Conservation (phyloP, 2,329 filamentous ascomycete genomes). For the Fusarium dimerum region DNA sequence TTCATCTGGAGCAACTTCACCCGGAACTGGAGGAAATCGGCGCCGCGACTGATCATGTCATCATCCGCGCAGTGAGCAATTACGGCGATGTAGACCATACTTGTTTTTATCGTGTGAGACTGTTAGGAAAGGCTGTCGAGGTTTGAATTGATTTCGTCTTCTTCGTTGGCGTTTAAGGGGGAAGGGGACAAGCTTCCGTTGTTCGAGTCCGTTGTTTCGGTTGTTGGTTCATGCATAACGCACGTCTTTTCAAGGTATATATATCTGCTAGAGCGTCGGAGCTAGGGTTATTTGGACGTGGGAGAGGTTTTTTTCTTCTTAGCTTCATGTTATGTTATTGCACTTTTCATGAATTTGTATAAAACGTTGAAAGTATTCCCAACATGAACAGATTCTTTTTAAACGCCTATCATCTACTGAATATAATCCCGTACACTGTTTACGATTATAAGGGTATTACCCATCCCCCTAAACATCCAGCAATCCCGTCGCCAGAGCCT, state of each 20-base stretch:
- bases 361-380: too few species aligned
- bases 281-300: too few species aligned
- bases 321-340: too few species aligned
- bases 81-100: slow-evolving; percentile 60
- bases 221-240: too few species aligned
- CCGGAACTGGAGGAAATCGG: slow-evolving; percentile 49
- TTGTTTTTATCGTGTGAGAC: slow-evolving; percentile 64
- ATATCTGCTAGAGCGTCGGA: neutral
- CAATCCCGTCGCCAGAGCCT: slow-evolving; percentile 73
- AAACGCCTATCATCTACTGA: too few species aligned
- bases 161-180: slow-evolving; percentile 5
- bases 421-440: neutral
- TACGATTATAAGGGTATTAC: slow-evolving; percentile 30
- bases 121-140: slow-evolving; percentile 46
- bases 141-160: neutral
- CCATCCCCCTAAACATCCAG: slow-evolving; percentile 48
- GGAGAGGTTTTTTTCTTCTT: too few species aligned
- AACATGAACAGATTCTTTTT: too few species aligned
- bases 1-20: slow-evolving; percentile 56
- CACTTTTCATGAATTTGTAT: too few species aligned
- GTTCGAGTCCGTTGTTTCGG: slow-evolving; percentile 2
- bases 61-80: slow-evolving; percentile 59
- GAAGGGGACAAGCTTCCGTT: neutral
- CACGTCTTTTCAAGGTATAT: slow-evolving; percentile 10
- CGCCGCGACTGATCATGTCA: slow-evolving; percentile 51